These are phyloP conservation scores for Boletales sp. DNA, from an alignment of 768 basidiomycete species.

Conservation along the genomic window DNA sequence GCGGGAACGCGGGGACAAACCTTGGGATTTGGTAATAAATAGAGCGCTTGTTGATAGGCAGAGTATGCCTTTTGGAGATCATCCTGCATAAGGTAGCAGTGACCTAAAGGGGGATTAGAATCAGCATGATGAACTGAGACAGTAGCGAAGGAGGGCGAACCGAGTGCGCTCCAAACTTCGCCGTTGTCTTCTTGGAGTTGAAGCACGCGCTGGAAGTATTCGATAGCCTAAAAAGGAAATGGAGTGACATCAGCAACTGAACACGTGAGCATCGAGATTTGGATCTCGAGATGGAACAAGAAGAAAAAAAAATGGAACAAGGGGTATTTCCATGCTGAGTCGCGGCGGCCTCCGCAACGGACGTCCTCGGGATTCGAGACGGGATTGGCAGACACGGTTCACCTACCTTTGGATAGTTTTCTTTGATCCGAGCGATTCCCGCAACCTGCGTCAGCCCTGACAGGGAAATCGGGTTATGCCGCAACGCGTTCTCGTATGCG, in stretches of 20 bases:
- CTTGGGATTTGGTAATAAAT: constrained; percentile 93
- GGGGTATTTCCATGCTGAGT: constrained; percentile 5
- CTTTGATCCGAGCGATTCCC: constrained; percentile 94
- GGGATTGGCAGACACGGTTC: constrained; percentile 30
- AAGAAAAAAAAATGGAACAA: constrained; percentile 9
- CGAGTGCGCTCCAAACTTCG: constrained; percentile 97
- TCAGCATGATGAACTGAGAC: constrained; percentile 12
- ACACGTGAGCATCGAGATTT: constrained; percentile 31
- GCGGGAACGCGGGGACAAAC: constrained; percentile 36
- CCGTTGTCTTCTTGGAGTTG: constrained; percentile 92
- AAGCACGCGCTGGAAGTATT: constrained; percentile 93
- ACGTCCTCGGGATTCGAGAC: constrained; percentile 31
- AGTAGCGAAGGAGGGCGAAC: constrained; percentile 39
- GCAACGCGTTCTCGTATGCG: constrained; percentile 92
- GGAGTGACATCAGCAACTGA: constrained; percentile 27
- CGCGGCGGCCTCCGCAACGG: constrained; percentile 23
- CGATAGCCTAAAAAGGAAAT: constrained; percentile 69
- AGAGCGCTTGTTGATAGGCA: constrained; percentile 97
- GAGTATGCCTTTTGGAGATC: constrained; percentile 98
- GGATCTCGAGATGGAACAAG: constrained; percentile 18
- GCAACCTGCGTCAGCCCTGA: constrained; percentile 91
- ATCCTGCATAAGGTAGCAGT: constrained; percentile 99
- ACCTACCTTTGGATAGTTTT: constrained; percentile 90
- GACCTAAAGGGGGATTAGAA: constrained; percentile 48
- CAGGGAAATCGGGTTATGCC: constrained; percentile 91